Evolutionary conservation across 2,329 filamentous ascomycete species (phyloP).

Genomic region (Myotisia sp.): DNA sequence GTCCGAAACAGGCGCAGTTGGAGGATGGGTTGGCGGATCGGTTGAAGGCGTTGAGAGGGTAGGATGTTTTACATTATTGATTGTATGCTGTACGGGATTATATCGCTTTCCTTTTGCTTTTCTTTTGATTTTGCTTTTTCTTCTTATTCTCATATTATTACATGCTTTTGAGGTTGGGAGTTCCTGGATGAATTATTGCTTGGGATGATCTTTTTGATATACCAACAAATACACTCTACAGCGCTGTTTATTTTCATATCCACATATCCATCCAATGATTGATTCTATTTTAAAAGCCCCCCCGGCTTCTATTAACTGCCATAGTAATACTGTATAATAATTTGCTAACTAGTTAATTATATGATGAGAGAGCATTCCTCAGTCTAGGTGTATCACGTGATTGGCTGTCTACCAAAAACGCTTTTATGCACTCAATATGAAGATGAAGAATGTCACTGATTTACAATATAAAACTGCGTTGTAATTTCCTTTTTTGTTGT

Average conservation of each 20-base stretch:
- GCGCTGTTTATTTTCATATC: neutral
- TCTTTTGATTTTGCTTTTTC: neutral
- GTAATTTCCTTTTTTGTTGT: neutral
- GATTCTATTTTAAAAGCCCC: no score
- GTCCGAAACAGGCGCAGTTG: conserved; percentile 24
- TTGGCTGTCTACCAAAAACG: no score
- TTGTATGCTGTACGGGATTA: neutral
- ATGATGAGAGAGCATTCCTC: no score
- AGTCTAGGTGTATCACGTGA: conserved; percentile 1
- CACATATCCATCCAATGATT: neutral
- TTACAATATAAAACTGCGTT: neutral
- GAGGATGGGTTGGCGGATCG: conserved; percentile 31
- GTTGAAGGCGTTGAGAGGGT: conserved; percentile 27
- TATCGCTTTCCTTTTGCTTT: neutral
- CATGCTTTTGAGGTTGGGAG: conserved; percentile 1
- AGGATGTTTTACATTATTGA: conserved; percentile 8
- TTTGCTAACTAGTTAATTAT: no score
- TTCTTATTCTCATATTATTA: no score
- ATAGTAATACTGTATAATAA: no score
- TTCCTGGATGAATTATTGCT: neutral
- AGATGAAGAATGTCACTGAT: no score
- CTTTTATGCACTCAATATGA: neutral
- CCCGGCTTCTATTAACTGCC: no score
- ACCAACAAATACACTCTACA: no score
- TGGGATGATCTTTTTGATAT: neutral